Evolutionary conservation across 1,284 basidiomycete genomes (phyloP).

Genomic region (Anthracocystis setariae): DNA sequence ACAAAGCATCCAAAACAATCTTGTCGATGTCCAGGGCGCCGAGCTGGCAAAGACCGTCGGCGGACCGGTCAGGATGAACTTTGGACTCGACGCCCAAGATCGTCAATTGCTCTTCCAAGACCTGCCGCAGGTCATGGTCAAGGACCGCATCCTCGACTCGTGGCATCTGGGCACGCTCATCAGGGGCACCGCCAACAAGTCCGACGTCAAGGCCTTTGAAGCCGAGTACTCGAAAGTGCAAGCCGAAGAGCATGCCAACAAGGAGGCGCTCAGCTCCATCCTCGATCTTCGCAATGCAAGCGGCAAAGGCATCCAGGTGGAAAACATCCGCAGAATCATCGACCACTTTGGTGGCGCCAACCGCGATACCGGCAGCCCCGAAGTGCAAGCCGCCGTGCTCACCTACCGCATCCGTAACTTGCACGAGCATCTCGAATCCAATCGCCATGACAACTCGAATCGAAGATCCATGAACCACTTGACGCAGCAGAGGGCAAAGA

Average conservation of each 20-base stretch:
- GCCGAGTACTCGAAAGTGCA: constrained; percentile 47
- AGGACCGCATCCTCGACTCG: constrained; percentile 60
- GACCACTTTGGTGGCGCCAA: constrained; percentile 75
- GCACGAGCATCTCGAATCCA: constrained; percentile 77
- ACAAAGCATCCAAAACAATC: constrained; percentile 6
- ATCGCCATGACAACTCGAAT: constrained; percentile 81
- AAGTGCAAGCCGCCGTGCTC: constrained; percentile 89
- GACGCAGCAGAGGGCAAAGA: constrained; percentile 82
- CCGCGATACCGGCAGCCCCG: constrained; percentile 79
- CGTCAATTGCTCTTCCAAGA: constrained; percentile 61
- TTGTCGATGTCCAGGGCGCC: constrained; percentile 5
- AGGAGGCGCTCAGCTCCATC: constrained; percentile 76
- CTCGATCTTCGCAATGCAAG: constrained; percentile 88
- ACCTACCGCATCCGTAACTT: constrained; percentile 87
- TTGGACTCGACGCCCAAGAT: constrained; percentile 53
- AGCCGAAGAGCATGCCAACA: constrained; percentile 73
- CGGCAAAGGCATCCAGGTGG: constrained; percentile 82
- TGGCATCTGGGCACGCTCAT: constrained; percentile 43
- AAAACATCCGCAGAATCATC: constrained; percentile 84
- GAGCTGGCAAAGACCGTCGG: constrained; percentile 27
- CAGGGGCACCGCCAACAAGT: constrained; percentile 38
- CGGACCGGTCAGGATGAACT: constrained; percentile 62
- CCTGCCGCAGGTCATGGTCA: constrained; percentile 61
- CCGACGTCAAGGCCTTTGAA: constrained; percentile 51
- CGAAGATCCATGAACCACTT: constrained; percentile 78